Evolutionary conservation across 2,329 filamentous ascomycete species (phyloP).

Genomic region (Apiospora aurea): DNA sequence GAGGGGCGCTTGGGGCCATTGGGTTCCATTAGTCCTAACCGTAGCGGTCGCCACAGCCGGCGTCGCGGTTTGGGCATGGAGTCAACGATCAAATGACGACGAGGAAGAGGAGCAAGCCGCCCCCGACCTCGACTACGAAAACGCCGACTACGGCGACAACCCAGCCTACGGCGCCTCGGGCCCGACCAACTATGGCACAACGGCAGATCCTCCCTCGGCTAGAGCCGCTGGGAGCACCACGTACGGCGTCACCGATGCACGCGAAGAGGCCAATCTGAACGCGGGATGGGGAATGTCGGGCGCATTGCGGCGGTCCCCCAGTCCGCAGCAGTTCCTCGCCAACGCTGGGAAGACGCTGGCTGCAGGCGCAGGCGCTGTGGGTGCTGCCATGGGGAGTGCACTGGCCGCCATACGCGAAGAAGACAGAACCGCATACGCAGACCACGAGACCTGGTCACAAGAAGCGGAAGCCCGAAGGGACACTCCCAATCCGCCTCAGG

Average conservation of each 20-base stretch:
- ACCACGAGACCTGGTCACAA: constrained; percentile 92
- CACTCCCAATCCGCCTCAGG: constrained; percentile 41
- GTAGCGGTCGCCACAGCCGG: constrained; percentile 88
- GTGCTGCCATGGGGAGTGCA: constrained; percentile 82
- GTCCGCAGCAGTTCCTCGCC: constrained; percentile 88
- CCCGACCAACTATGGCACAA: constrained; percentile 43
- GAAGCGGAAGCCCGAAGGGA: constrained; percentile 76
- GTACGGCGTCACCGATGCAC: constrained; percentile 49
- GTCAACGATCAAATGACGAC: constrained; percentile 79
- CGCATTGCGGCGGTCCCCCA: constrained; percentile 81
- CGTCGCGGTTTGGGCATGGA: constrained; percentile 92
- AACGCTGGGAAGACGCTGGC: constrained; percentile 81
- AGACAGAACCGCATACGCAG: constrained; percentile 78
- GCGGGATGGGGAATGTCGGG: constrained; percentile 82
- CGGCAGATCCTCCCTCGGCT: constrained; percentile 45
- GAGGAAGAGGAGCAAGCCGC: constrained; percentile 68
- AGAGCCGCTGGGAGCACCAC: constrained; percentile 49
- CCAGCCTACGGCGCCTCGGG: constrained; percentile 53
- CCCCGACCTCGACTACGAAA: constrained; percentile 57
- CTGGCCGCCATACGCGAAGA: constrained; percentile 86
- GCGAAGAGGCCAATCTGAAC: constrained; percentile 51
- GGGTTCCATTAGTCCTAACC: constrained; percentile 87
- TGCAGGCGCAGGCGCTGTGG: constrained; percentile 82
- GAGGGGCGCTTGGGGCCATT: constrained; percentile 76
- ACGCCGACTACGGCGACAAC: constrained; percentile 57